Conservation (phyloP, 306 rosid genomes). For the Dryas alaskensis region DNA sequence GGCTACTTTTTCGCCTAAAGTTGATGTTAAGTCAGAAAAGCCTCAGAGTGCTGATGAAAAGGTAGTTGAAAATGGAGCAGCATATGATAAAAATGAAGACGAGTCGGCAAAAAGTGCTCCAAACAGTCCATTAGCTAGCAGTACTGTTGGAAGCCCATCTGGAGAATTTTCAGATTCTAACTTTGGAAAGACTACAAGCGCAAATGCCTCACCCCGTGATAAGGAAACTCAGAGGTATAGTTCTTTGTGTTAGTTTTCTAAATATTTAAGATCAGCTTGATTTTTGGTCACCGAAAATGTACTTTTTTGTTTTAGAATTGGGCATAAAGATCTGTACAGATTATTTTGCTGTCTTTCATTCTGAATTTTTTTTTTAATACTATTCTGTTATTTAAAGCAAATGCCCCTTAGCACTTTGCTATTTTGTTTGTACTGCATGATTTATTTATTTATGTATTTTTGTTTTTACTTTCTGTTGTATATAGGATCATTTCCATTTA, state of each 20-base stretch:
- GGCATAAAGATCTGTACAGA: not conserved
- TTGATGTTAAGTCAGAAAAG: slow-evolving; percentile 53
- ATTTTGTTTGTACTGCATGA: not conserved
- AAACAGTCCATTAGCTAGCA: slow-evolving; percentile 70
- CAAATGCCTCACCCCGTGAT: slow-evolving; percentile 64
- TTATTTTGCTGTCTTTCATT: not conserved
- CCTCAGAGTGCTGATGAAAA: slow-evolving; percentile 46
- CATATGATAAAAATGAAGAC: slow-evolving; percentile 54
- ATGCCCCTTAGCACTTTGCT: not conserved
- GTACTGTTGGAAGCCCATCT: slow-evolving; percentile 68
- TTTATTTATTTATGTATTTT: not conserved
- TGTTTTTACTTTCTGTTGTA: no score
- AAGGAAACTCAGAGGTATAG: slow-evolving; percentile 73
- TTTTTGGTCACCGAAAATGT: not conserved
- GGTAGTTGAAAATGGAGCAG: slow-evolving; percentile 69
- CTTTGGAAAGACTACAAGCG: slow-evolving; percentile 48
- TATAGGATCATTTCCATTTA: no score
- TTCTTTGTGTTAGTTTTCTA: slow-evolving; percentile 20
- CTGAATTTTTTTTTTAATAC: not conserved
- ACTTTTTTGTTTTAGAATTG: not conserved
- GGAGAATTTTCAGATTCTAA: slow-evolving; percentile 51
- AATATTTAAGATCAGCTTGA: slow-evolving; percentile 12
- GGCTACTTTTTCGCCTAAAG: slow-evolving; percentile 46
- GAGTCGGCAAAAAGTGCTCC: slow-evolving; percentile 66
- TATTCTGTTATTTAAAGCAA: not conserved